These are phyloP conservation scores for Penicillium brasilianum DNA, from an alignment of 2,329 filamentous ascomycete genomes.

Conservation along the genomic window DNA sequence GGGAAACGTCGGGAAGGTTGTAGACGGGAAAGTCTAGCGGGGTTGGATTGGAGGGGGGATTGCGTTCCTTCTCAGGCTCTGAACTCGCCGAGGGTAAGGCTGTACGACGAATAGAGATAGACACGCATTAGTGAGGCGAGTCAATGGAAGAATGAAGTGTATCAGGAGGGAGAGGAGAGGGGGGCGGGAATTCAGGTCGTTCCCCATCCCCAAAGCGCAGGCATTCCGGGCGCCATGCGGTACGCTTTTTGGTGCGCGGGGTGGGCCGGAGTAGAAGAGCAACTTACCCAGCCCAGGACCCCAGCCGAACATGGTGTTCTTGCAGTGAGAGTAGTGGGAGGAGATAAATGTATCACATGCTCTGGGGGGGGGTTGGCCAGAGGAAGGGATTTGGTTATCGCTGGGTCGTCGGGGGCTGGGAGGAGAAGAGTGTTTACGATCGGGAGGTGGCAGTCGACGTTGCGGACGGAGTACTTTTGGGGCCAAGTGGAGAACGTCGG, in stretches of 20 bases:
- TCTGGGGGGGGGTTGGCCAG: constrained; percentile 10
- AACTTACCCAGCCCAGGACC: constrained; percentile 39
- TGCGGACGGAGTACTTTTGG: constrained; percentile 14
- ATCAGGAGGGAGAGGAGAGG: not conserved
- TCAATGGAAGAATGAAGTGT: not conserved
- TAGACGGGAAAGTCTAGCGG: constrained; percentile 59
- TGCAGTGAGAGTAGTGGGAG: not conserved
- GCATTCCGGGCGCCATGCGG: constrained; percentile 10
- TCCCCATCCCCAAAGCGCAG: not conserved
- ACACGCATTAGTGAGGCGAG: not conserved
- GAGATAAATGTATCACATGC: constrained; percentile 9
- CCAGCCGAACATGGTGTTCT: constrained; percentile 42
- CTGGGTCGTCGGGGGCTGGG: not conserved
- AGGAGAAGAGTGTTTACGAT: constrained; percentile 6
- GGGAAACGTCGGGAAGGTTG: constrained; percentile 42
- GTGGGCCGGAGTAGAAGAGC: not conserved
- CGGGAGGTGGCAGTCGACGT: not conserved
- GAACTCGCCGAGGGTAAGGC: constrained; percentile 39
- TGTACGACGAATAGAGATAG: constrained; percentile 13
- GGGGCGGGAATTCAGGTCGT: not conserved
- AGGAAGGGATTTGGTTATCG: not conserved
- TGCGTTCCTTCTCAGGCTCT: constrained; percentile 50
- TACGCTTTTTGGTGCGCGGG: constrained; percentile 6
- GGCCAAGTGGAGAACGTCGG: constrained; percentile 11
- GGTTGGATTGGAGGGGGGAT: constrained; percentile 55